Base-by-base conservation (phyloP, 306 rosid species). In the Malus sieversii region DNA sequence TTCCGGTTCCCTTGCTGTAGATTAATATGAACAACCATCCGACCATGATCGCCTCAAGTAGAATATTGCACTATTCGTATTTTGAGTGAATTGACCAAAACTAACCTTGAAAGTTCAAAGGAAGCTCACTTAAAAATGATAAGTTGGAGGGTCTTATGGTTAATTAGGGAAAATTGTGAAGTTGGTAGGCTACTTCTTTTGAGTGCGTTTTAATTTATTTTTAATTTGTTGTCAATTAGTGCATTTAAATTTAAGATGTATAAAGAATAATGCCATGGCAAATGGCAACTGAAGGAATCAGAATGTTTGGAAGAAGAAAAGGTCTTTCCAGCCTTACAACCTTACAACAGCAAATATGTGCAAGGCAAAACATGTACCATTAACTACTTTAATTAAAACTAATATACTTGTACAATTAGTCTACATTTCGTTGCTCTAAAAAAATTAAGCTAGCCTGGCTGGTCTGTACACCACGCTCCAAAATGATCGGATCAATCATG, bases 281-380 rank as follows among this genome's bases (percentile, higher is more conserved):
- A 76, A 12, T 57, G 68, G 13, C 30, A 58, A 77, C 83, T 64
- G 79, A 82, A 78, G 78, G 85, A 83, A 80, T 86, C 70, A 69
- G 66, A 79, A 61, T 33, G 92, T 88, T 91, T 78, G 97, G 85
- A 66, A 68, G 83, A 80, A 78, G 89, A 87, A 57, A 85, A 78
- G 23, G 98, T 87, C 97, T 88, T 91, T 91, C 97, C 97, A 93
- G 87, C 98, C 86, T 86, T 69, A 79, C 77, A 87, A 87, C 62
- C 27, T 57, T 10, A 57, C 19, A 23, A 61, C 90, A 88, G 86
- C 89, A 77, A 76, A 85, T 76, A 74, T 79, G 82, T 74, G 78
- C 74, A 70, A 70, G 78, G 87, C 88, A 86, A 48, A 84, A 60
- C 73, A 58, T 57, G 78, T 81, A 69, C 59, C 19, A 75, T 12